phyloP scores from a whole-genome alignment of 495 filamentous ascomycete genomes.

The Chaetomium fimeti region DNA sequence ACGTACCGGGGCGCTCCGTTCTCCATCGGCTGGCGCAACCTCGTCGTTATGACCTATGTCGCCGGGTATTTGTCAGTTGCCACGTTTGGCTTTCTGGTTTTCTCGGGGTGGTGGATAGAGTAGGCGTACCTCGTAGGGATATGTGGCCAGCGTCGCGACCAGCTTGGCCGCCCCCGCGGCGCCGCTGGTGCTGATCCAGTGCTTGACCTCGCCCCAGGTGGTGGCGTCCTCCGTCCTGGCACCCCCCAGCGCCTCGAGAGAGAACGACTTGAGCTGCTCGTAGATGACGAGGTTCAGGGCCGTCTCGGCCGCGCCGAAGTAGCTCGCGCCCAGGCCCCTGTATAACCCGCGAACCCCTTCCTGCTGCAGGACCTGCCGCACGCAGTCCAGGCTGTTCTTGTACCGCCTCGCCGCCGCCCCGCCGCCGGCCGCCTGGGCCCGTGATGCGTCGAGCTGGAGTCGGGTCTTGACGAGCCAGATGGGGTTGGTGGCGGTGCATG shows the following conservation, averaged over 20 bases:
- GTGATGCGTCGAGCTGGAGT: constrained; percentile 4
- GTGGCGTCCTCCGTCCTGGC: neutral
- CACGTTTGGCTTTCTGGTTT: no score
- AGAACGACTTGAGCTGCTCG: constrained; percentile 7
- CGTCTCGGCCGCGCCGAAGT: constrained; percentile 5
- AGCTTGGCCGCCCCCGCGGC: constrained; percentile 5
- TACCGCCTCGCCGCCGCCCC: neutral
- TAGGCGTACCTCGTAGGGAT: neutral
- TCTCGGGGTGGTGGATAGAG: neutral
- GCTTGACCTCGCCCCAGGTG: constrained; percentile 6
- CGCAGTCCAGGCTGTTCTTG: constrained; percentile 14
- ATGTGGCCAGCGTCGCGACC: neutral
- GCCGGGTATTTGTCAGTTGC: neutral
- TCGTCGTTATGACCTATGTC: constrained; percentile 5
- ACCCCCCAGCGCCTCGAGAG: neutral
- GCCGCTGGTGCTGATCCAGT: constrained; percentile 6
- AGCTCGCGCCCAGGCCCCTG: constrained; percentile 10
- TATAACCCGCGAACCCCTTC: constrained; percentile 10
- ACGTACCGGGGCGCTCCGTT: neutral
- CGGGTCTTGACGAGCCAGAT: constrained; percentile 6
- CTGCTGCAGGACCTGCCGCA: constrained; percentile 7
- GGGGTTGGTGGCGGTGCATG: neutral
- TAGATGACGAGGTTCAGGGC: constrained; percentile 4
- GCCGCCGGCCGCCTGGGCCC: neutral
- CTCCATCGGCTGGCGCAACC: constrained; percentile 10